These are phyloP conservation scores for Boletus rubescentipes DNA, from an alignment of 768 basidiomycete species.

Conservation along the genomic window DNA sequence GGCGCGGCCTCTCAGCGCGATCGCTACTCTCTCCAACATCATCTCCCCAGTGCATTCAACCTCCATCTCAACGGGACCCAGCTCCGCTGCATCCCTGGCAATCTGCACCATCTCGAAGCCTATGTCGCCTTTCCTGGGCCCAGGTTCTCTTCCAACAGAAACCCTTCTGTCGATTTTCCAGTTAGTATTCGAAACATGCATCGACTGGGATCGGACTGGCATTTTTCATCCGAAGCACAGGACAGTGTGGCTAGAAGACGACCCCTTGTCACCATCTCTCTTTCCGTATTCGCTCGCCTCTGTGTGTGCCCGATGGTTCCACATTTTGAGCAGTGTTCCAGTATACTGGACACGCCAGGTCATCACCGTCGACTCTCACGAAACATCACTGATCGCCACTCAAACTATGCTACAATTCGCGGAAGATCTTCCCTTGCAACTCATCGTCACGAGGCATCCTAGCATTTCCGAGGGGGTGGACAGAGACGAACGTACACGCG, in stretches of 20 bases:
- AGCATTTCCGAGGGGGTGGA: background rate
- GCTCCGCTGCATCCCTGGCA: too few species aligned
- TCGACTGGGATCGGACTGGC: background rate
- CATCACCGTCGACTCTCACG: conserved; percentile 13
- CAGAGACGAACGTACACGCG: background rate
- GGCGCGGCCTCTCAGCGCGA: background rate
- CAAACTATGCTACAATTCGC: background rate
- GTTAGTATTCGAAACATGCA: conserved; percentile 1
- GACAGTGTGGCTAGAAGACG: conserved; percentile 9
- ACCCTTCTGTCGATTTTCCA: conserved; percentile 6
- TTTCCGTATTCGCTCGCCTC: conserved; percentile 13
- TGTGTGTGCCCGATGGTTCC: conserved; percentile 18
- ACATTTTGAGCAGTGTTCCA: conserved; percentile 8
- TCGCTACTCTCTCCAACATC: background rate
- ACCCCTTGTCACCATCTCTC: conserved; percentile 5
- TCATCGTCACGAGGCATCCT: background rate
- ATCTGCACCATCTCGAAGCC: background rate
- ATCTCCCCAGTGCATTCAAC: background rate
- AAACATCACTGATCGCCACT: background rate
- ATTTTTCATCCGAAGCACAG: background rate
- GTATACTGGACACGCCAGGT: conserved; percentile 21
- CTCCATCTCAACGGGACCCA: background rate
- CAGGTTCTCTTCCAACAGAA: conserved; percentile 1
- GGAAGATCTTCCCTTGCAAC: background rate
- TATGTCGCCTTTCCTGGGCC: background rate